Evolutionary conservation across 2,329 filamentous ascomycete species (phyloP).

Genomic region (Fusarium irregulare): DNA sequence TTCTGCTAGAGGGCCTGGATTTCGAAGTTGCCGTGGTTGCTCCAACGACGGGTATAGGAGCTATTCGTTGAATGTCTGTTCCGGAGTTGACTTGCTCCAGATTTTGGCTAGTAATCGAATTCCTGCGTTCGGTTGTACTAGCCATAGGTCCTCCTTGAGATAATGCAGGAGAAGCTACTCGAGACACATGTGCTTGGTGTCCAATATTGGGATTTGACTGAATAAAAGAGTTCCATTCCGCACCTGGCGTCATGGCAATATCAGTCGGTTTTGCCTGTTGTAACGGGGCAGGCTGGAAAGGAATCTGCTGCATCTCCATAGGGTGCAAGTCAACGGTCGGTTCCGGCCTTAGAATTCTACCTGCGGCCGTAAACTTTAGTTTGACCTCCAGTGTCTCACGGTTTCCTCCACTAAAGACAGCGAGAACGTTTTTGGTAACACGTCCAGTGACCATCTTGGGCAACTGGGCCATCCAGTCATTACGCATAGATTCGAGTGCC

Average conservation of each 20-base stretch:
- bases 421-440: constrained; percentile 86
- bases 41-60: constrained; percentile 50
- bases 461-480: constrained; percentile 61
- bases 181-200: constrained; percentile 51
- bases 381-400: constrained; percentile 94
- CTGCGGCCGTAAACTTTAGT: constrained; percentile 83
- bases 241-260: constrained; percentile 65
- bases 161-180: constrained; percentile 53
- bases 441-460: constrained; percentile 87
- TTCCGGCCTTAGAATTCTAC: constrained; percentile 60
- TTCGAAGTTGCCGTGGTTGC: constrained; percentile 36
- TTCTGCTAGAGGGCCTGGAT: constrained; percentile 70
- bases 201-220: constrained; percentile 73
- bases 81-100: constrained; percentile 32
- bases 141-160: constrained; percentile 49
- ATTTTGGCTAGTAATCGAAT: constrained; percentile 44
- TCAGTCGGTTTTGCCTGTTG: constrained; percentile 45
- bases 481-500: constrained; percentile 66
- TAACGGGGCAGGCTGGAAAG: constrained; percentile 1
- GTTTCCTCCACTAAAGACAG: constrained; percentile 83
- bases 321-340: constrained; percentile 42
- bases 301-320: constrained; percentile 4
- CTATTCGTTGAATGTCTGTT: constrained; percentile 51
- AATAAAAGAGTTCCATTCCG: constrained; percentile 82
- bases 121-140: constrained; percentile 35